Percentiles rank a stretch among this genome's conserved stretches.
These are phyloP conservation scores for Tolypocladium guangdongense DNA, from an alignment of 2,329 filamentous ascomycete species.

Conservation along the genomic window DNA sequence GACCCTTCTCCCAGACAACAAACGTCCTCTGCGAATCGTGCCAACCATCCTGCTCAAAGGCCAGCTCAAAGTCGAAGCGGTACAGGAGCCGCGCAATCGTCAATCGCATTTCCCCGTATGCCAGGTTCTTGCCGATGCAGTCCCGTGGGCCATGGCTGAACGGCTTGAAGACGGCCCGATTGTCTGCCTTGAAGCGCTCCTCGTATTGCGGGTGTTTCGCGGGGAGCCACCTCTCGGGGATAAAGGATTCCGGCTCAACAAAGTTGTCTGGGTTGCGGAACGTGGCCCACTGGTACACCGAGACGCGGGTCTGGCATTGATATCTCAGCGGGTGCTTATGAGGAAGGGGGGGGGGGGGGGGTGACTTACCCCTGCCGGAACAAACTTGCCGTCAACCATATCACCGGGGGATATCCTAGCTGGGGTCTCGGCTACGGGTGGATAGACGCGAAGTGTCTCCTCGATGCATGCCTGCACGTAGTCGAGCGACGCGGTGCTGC, in stretches of 20 bases:
- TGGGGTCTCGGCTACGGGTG: slow-evolving; percentile 17
- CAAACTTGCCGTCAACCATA: slow-evolving; percentile 18
- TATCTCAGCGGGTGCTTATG: not conserved
- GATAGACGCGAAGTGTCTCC: slow-evolving; percentile 31
- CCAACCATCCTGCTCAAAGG: not conserved
- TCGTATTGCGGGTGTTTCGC: slow-evolving; percentile 18
- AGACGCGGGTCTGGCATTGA: slow-evolving; percentile 25
- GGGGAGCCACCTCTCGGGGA: slow-evolving; percentile 34
- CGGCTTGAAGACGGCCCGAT: slow-evolving; percentile 21
- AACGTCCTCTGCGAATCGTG: not conserved
- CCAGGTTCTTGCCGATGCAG: slow-evolving; percentile 29
- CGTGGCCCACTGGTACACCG: slow-evolving; percentile 32
- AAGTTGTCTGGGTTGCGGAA: slow-evolving; percentile 33
- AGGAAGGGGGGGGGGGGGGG: not conserved
- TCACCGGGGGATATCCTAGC: slow-evolving; percentile 19
- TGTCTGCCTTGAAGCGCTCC: slow-evolving; percentile 27
- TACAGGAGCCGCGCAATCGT: slow-evolving; percentile 32
- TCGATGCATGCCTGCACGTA: slow-evolving; percentile 30
- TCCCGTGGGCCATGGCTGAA: slow-evolving; percentile 28
- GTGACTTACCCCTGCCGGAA: slow-evolving; percentile 23
- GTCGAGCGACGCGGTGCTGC: slow-evolving; percentile 15
- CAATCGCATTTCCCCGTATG: slow-evolving; percentile 36
- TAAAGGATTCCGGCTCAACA: slow-evolving; percentile 30
- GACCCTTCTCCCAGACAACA: slow-evolving; percentile 1
- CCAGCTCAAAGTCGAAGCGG: slow-evolving; percentile 29